Percentiles rank a stretch among this genome's conserved stretches.
phyloP scores from a whole-genome alignment of 2,329 filamentous ascomycete species.

The Pseudocercospora cruenta region DNA sequence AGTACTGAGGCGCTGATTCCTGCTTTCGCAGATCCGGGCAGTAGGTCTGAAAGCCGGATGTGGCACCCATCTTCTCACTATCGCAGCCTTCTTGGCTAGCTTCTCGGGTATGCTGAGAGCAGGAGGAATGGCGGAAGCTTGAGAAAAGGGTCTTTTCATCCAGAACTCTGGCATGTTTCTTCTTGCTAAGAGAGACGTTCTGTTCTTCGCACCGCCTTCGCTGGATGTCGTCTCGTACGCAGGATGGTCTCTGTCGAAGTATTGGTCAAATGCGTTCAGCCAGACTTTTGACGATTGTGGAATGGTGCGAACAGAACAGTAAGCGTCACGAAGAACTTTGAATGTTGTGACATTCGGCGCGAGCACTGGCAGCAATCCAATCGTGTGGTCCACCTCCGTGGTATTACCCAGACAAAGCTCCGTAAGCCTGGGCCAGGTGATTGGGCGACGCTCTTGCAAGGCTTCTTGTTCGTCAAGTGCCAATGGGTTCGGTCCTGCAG shows the following conservation, averaged over 20 bases:
- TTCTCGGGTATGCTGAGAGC: not conserved
- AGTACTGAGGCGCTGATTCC: not conserved
- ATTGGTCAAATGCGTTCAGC: not conserved
- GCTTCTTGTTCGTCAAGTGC: conserved; percentile 28
- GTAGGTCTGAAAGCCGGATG: not conserved
- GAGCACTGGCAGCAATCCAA: not conserved
- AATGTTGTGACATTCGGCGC: conserved; percentile 4
- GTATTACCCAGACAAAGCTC: conserved; percentile 35
- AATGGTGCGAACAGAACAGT: not conserved
- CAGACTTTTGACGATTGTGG: not conserved
- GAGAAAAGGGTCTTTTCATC: not conserved
- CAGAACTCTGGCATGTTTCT: not conserved
- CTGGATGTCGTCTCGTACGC: not conserved
- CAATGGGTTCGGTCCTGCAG: conserved; percentile 37
- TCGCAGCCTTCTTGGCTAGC: not conserved
- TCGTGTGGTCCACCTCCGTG: not conserved
- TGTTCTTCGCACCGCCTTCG: not conserved
- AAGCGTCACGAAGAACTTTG: not conserved
- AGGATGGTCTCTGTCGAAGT: not conserved
- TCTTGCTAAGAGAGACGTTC: not conserved
- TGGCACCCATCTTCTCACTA: not conserved
- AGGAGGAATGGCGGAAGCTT: not conserved
- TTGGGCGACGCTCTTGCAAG: conserved; percentile 19
- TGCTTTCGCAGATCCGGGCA: not conserved
- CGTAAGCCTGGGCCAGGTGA: conserved; percentile 30